A percentile compares a stretch with the other conserved stretches of the same genome.
Evolutionary conservation across 305 asterid species (phyloP).

Genomic region (Salvia sclarea): DNA sequence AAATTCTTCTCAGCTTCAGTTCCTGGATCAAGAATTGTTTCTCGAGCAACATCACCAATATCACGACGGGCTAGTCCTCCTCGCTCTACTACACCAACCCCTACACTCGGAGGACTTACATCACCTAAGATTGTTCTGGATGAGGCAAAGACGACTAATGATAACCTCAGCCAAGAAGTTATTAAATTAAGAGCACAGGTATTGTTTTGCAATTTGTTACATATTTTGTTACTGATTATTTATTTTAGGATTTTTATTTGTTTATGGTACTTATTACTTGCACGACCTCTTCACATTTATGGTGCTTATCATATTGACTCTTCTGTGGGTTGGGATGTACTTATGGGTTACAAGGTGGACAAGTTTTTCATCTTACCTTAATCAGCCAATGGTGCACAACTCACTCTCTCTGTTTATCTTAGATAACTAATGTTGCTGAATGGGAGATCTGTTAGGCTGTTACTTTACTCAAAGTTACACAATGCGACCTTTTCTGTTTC

Average conservation of each 20-base stretch:
- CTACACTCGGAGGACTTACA: constrained; percentile 61
- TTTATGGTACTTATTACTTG: not conserved
- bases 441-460: not conserved
- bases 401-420: constrained; percentile 13
- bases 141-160: constrained; percentile 47
- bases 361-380: constrained; percentile 8
- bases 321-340: constrained; percentile 24
- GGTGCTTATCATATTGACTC: not conserved
- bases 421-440: constrained; percentile 11
- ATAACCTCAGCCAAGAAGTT: constrained; percentile 57
- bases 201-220: constrained; percentile 27
- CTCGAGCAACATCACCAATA: constrained; percentile 82
- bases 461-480: constrained; percentile 1
- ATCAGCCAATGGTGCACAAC: not conserved
- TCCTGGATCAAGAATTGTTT: constrained; percentile 81
- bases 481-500: not conserved
- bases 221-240: constrained; percentile 2
- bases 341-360: constrained; percentile 18
- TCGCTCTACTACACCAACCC: constrained; percentile 67
- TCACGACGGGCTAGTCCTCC: constrained; percentile 68
- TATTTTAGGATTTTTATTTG: not conserved
- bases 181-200: constrained; percentile 66
- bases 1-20: constrained; percentile 77
- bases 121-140: constrained; percentile 59
- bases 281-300: not conserved